Evolutionary conservation across 768 basidiomycete species (phyloP), one percentile per base, ranked within the genome.

Genomic region (Phlebiopsis flavidoalba): DNA sequence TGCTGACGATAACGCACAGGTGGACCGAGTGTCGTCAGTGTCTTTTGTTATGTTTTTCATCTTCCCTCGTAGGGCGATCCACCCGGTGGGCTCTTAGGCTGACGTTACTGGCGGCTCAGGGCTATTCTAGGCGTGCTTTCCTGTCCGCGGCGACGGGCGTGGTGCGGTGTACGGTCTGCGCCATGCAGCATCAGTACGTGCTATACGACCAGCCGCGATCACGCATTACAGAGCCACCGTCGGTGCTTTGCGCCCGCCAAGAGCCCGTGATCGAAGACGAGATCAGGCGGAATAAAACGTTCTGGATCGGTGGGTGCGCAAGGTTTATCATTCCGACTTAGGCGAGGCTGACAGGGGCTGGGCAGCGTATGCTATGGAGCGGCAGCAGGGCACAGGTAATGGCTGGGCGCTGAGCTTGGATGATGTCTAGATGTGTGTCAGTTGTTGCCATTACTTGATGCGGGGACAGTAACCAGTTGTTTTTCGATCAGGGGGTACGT

Each of bases 391-490:
- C 10, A 81, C 79, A 63, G 81, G 83, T 37, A 89, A 88, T 65
- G 86, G 85, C n/a, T 91, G 88, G 87, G 84, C 88, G 0, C 73
- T 83, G 57, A 80, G 79, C 61, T 73, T 90, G n/a, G 89, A 90
- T 62, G 88, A 91, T n/a, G n/a, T 66, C 78, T 83, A 60, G 88
- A 89, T 65, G 77, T 91, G 17, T 84, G 84, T 22, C 88, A 89
- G 62, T 69, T 87, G 17, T 75, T 90, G 26, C 87, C 88, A 1
- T 75, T 87, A 22, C 79, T n/a, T n/a, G n/a, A n/a, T n/a, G 83
- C 52, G 78, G 77, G 21, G 80, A 83, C n/a, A n/a, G n/a, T n/a
- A n/a, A n/a, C 48, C 78, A 83, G 36, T 87, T n/a, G n/a, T n/a
- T n/a, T n/a, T n/a, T 84, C 65, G 76, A 85, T 58, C 73, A 77